These are phyloP conservation scores for Annulohypoxylon bovei DNA, from an alignment of 495 filamentous ascomycete species.

Conservation along the genomic window DNA sequence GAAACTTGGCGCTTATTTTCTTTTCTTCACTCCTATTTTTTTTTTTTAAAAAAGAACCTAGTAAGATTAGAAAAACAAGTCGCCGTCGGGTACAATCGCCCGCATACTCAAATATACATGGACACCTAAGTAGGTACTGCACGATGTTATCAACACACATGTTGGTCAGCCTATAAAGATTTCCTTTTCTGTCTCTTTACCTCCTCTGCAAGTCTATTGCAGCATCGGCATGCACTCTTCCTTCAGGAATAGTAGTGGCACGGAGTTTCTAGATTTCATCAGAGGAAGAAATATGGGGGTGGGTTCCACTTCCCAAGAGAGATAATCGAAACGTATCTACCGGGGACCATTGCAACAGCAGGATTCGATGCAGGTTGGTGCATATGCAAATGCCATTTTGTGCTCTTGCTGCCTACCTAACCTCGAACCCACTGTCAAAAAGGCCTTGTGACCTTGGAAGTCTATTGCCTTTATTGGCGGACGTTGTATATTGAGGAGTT, in stretches of 20 bases:
- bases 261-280: conserved; percentile 9
- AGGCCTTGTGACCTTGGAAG: not conserved
- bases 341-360: not conserved
- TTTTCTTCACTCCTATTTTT: too few species aligned
- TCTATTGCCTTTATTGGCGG: not conserved
- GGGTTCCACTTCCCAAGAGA: not conserved
- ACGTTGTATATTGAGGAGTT: not conserved
- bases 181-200: not conserved
- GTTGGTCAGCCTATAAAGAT: not conserved
- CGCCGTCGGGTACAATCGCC: not conserved
- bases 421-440: not conserved
- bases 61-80: too few species aligned
- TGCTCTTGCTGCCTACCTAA: not conserved
- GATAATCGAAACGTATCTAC: not conserved
- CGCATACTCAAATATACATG: not conserved
- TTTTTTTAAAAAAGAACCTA: too few species aligned
- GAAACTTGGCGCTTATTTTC: too few species aligned
- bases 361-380: not conserved
- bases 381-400: not conserved
- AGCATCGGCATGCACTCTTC: not conserved
- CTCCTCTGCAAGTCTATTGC: not conserved
- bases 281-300: not conserved
- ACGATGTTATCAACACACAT: not conserved
- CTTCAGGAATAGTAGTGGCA: not conserved
- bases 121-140: not conserved